A percentile compares a stretch with the other conserved stretches of the same genome.
These are phyloP conservation scores for Cytospora mali DNA, from an alignment of 2,329 filamentous ascomycete species.

Conservation along the genomic window DNA sequence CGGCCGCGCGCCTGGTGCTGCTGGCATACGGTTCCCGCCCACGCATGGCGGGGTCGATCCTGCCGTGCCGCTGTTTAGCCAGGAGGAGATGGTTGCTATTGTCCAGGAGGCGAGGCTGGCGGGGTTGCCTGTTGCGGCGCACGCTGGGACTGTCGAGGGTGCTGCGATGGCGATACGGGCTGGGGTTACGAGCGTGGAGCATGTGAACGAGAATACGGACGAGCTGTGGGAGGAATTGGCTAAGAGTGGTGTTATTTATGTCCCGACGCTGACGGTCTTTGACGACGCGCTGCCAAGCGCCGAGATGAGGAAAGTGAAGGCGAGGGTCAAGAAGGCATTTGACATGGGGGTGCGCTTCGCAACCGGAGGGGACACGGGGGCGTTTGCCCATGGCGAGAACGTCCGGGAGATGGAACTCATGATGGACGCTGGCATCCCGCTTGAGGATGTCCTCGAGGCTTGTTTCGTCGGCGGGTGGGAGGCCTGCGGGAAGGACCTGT, in stretches of 20 bases:
- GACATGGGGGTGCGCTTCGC: slow-evolving; percentile 53
- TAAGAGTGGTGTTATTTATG: slow-evolving; percentile 49
- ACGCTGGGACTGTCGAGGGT: slow-evolving; percentile 45
- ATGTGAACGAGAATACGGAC: slow-evolving; percentile 43
- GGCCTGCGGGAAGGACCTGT: slow-evolving; percentile 54
- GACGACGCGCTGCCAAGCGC: slow-evolving; percentile 35
- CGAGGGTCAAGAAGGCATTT: slow-evolving; percentile 47
- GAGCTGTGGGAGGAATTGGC: slow-evolving; percentile 49
- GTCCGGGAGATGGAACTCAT: slow-evolving; percentile 58
- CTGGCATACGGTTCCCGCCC: slow-evolving; percentile 40
- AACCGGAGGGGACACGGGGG: slow-evolving; percentile 57
- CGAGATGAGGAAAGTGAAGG: slow-evolving; percentile 34
- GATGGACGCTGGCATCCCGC: slow-evolving; percentile 51
- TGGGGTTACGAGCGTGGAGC: slow-evolving; percentile 52
- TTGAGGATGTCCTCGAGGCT: slow-evolving; percentile 53
- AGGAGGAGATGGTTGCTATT: slow-evolving; percentile 54
- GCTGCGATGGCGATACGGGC: slow-evolving; percentile 50
- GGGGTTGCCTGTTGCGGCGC: slow-evolving; percentile 46
- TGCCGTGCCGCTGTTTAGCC: slow-evolving; percentile 47
- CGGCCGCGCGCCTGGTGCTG: not conserved
- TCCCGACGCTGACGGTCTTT: slow-evolving; percentile 54
- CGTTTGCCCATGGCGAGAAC: slow-evolving; percentile 56
- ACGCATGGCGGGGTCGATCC: slow-evolving; percentile 40
- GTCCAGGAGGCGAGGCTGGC: slow-evolving; percentile 49
- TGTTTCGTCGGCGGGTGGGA: slow-evolving; percentile 58